Evolutionary conservation across 805 yeast genomes (phyloP), one percentile per base, ranked within the genome.

Genomic region (Cyberlindnera bimundalis): DNA sequence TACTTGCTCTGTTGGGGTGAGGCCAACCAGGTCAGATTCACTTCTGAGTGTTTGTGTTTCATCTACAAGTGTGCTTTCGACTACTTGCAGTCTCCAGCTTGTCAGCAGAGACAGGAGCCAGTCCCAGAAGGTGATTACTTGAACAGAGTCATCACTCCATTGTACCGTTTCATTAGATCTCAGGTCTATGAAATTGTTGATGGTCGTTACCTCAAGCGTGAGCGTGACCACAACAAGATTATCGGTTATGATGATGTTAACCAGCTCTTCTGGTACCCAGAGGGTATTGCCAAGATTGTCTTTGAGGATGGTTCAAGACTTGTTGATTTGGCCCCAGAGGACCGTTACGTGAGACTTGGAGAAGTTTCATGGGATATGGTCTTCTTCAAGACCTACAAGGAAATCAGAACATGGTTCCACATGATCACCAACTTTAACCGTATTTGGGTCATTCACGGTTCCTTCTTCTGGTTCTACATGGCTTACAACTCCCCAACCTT

Each of bases 201-300:
- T 53, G 93, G 93, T 45, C 80, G 88, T 66, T 84, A 76, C 54
- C 82, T 84, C 46, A 84, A 84, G 65, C 82, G 95, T 69, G 93
- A 85, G 70, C 80, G 70, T 60, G 95, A 85, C 63, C 95, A 85
- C 66, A 81, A 81, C 67, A 70, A 79, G 51, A 70, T 85, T 49
- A 76, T 85, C 57, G 95, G 99, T 65, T 93, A 93, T 65, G 99
- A 93, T 71, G 99, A 93, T 73, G 95, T 93, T 46, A 93, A 93
- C 67, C 99, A 93, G 74, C 76, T 93, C 56, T 93, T 95, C 70
- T 93, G 99, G 99, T 93, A 95, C 68, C 97, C 98, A 35, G 98
- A 95, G 70, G 99, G 99, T 75, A 85, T 93, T 51, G 82, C 95
- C 45, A 83, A 93, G 67, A 90, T 93, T 56, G 77, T 83, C 37